phyloP scores from a whole-genome alignment of 2,329 filamentous ascomycete genomes.

The Byssothecium circinans region DNA sequence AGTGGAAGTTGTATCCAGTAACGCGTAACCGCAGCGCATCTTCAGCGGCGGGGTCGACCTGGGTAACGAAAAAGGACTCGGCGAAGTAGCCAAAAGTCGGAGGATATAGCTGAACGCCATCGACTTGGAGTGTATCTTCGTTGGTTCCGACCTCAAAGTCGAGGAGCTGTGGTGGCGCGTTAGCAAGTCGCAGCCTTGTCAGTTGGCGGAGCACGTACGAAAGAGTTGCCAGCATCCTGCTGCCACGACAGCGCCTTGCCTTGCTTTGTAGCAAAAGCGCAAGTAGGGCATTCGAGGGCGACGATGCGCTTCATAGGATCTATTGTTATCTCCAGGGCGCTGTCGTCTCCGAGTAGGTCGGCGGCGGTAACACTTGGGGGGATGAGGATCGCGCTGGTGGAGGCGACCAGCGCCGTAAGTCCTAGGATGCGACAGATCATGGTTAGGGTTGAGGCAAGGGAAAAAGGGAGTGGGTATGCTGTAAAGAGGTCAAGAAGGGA shows the following conservation, averaged over 20 bases:
- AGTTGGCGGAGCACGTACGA: conserved; percentile 28
- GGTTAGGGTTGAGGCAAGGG: conserved; percentile 10
- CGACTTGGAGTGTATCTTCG: conserved; percentile 37
- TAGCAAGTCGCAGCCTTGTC: conserved; percentile 13
- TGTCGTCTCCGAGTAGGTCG: conserved; percentile 34
- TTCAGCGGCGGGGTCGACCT: conserved; percentile 33
- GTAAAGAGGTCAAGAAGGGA: conserved; percentile 12
- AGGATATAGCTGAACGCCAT: conserved; percentile 44
- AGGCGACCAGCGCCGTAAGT: conserved; percentile 41
- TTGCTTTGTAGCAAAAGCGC: conserved; percentile 31
- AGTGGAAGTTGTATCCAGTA: conserved; percentile 41
- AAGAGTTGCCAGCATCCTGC: conserved; percentile 35
- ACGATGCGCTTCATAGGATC: conserved; percentile 38
- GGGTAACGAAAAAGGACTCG: conserved; percentile 37
- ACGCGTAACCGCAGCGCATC: conserved; percentile 35
- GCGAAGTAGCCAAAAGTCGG: conserved; percentile 34
- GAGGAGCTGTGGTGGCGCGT: conserved; percentile 31
- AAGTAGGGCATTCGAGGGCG: conserved; percentile 38
- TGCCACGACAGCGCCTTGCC: conserved; percentile 30
- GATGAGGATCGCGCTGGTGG: conserved; percentile 35
- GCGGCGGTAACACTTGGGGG: conserved; percentile 34
- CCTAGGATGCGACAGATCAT: conserved; percentile 39
- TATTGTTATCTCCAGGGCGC: conserved; percentile 34
- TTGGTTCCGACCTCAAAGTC: conserved; percentile 40
- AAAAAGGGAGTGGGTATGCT: conserved; percentile 16